Conservation (phyloP, 768 basidiomycete genomes). For the Agaricus blazei region DNA sequence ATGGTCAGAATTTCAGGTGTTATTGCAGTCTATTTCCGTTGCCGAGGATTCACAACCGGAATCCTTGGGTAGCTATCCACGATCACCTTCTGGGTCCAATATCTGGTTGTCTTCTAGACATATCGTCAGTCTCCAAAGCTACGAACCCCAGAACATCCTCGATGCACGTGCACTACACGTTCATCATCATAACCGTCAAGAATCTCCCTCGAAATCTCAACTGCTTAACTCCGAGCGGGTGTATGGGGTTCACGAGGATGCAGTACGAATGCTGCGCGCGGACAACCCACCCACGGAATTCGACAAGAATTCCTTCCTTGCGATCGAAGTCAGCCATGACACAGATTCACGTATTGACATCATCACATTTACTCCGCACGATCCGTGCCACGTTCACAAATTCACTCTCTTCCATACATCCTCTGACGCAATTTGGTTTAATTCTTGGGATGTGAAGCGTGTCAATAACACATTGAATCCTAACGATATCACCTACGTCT, state of each 20-base stretch:
- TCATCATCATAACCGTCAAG: conserved; percentile 7
- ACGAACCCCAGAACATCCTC: conserved; percentile 22
- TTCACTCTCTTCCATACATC: conserved; percentile 25
- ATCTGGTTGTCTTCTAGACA: conserved; percentile 25
- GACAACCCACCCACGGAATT: neutral
- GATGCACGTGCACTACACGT: conserved; percentile 27
- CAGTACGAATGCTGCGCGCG: conserved; percentile 28
- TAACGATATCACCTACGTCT: conserved; percentile 20
- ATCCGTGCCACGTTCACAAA: conserved; percentile 8
- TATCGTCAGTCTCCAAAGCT: conserved; percentile 25
- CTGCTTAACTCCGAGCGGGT: neutral
- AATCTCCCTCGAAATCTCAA: conserved; percentile 2
- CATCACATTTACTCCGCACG: conserved; percentile 18
- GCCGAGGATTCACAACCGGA: conserved; percentile 15
- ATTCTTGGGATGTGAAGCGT: conserved; percentile 28
- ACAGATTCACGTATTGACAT: conserved; percentile 34
- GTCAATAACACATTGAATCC: conserved; percentile 13
- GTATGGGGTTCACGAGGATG: conserved; percentile 25
- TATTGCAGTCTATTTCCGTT: conserved; percentile 22
- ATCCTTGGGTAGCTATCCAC: conserved; percentile 22
- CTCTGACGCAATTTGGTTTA: conserved; percentile 31
- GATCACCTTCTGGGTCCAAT: conserved; percentile 27
- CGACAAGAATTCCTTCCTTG: conserved; percentile 15
- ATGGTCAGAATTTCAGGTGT: conserved; percentile 24
- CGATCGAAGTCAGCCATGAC: conserved; percentile 35